Percentiles rank a stretch among this genome's conserved stretches.
Evolutionary conservation across 2,329 filamentous ascomycete species (phyloP).

Genomic region (Niveomyces coronatus): DNA sequence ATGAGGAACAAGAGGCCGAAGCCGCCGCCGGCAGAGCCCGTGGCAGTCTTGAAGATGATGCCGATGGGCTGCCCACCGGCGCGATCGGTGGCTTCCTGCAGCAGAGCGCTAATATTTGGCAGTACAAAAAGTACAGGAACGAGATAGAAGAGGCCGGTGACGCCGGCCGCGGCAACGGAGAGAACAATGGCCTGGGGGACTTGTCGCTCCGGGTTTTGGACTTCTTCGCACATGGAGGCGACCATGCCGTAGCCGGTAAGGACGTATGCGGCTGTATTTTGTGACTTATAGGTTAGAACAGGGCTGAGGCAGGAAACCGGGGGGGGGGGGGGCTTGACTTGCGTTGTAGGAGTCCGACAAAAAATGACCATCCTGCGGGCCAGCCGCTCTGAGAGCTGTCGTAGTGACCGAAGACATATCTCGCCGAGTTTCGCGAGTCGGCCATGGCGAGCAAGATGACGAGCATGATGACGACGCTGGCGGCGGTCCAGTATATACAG

Average conservation of each 20-base stretch:
- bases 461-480: slow-evolving; percentile 58
- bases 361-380: slow-evolving; percentile 54
- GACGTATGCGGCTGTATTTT: slow-evolving; percentile 25
- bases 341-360: slow-evolving; percentile 43
- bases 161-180: slow-evolving; percentile 53
- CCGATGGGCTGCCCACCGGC: slow-evolving; percentile 59
- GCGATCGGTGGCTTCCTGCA: slow-evolving; percentile 46
- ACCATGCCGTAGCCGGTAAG: slow-evolving; percentile 41
- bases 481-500: slow-evolving; percentile 63
- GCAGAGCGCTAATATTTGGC: slow-evolving; percentile 53
- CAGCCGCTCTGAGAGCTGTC: slow-evolving; percentile 59
- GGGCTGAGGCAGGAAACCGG: slow-evolving; percentile 23
- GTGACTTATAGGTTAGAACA: slow-evolving; percentile 27
- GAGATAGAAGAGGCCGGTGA: slow-evolving; percentile 54
- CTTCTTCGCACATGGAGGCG: slow-evolving; percentile 48
- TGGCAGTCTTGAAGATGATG: slow-evolving; percentile 64
- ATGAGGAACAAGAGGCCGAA: slow-evolving; percentile 69
- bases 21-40: slow-evolving; percentile 60
- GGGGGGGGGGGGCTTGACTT: slow-evolving; percentile 6
- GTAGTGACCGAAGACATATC: slow-evolving; percentile 59
- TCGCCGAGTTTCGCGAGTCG: slow-evolving; percentile 50
- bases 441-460: slow-evolving; percentile 59
- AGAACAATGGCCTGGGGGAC: slow-evolving; percentile 59
- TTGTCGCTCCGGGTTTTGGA: slow-evolving; percentile 49
- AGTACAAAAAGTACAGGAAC: slow-evolving; percentile 69